Evolutionary conservation across 108 stramenopile species (phyloP).

Genomic region (Fistulifera pelliculosa): DNA sequence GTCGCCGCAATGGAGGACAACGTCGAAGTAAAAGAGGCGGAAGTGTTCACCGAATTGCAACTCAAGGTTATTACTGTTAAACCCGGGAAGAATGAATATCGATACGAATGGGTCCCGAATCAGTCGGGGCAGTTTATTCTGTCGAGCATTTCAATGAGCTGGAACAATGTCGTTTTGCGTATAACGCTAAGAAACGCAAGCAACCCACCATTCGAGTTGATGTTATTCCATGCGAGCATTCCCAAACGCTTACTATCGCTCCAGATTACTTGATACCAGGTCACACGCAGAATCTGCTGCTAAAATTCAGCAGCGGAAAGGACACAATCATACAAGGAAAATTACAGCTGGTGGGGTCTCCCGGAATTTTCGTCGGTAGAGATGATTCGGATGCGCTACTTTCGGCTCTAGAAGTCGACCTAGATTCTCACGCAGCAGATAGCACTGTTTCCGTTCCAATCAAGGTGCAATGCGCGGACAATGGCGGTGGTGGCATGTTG

Average conservation of each 20-base stretch:
- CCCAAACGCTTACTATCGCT: constrained; percentile 55
- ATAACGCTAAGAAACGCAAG: constrained; percentile 42
- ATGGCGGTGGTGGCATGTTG: neutral
- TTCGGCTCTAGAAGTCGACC: too few species aligned
- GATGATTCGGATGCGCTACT: neutral
- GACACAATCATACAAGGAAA: constrained; percentile 55
- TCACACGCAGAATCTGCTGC: constrained; percentile 56
- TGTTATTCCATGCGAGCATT: constrained; percentile 33
- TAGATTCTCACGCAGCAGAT: too few species aligned
- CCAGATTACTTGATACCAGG: constrained; percentile 67
- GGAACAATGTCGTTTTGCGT: constrained; percentile 70
- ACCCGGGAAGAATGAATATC: constrained; percentile 13
- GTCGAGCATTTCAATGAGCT: constrained; percentile 54
- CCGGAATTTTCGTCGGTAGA: constrained; percentile 14
- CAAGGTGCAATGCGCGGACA: neutral
- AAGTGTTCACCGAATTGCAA: neutral
- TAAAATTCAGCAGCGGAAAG: constrained; percentile 47
- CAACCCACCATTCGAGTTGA: constrained; percentile 55
- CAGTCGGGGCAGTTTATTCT: constrained; percentile 61
- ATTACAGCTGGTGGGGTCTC: constrained; percentile 42
- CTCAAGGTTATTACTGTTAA: neutral
- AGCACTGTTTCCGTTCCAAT: neutral
- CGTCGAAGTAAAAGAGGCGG: neutral
- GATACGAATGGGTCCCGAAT: constrained; percentile 48
- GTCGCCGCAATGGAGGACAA: constrained; percentile 25